Evolutionary conservation across 352 stramenopile genomes (phyloP), one percentile per base, ranked within the genome.

Genomic region (Phytopythium oedochilum): DNA sequence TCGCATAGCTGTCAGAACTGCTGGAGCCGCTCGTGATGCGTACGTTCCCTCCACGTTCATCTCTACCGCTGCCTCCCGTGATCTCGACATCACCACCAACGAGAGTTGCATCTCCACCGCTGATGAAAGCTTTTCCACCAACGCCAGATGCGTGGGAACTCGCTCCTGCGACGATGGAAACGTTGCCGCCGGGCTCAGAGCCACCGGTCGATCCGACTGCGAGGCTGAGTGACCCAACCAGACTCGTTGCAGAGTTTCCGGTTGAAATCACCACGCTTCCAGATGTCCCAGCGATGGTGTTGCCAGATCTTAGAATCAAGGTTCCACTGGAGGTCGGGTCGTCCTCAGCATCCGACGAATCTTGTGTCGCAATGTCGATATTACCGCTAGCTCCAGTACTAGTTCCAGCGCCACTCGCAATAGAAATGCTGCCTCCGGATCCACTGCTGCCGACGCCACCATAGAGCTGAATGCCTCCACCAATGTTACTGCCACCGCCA

Each of bases 51-150:
- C 44, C 44, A 38, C 18, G 25, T 17, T 51, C 25, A 17, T 36
- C 44, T 9, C n/a, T 51, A n/a, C 44, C 58, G 1, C 5, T 43
- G 2, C 59, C 59, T 9, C 53, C 59, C 1, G 25, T 55, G 20
- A 66, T 60, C 22, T 53, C 32, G 5, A 66, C 55, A 5, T 20
- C 34, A 18, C 59, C 59, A 26, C 59, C 59, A 12, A 28, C 25
- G 0, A 36, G 36, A 17, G 36, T 36, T 28, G 29, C 46, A n/a
- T 42, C 9, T 53, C 46, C 46, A 5, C 46, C 46, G 14, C n/a
- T 29, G 18, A 53, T 42, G 6, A 20, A 5, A 17, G 15, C 8
- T 9, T 31, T 26, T 7, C 46, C 46, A 12, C 46, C 29, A 29
- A 18, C 8, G 11, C 46, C 28, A 29, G 46, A 28, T 15, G 10